Base-by-base conservation (phyloP, 192 early-diverging fungal species). In the Allomyces arbusculus region DNA sequence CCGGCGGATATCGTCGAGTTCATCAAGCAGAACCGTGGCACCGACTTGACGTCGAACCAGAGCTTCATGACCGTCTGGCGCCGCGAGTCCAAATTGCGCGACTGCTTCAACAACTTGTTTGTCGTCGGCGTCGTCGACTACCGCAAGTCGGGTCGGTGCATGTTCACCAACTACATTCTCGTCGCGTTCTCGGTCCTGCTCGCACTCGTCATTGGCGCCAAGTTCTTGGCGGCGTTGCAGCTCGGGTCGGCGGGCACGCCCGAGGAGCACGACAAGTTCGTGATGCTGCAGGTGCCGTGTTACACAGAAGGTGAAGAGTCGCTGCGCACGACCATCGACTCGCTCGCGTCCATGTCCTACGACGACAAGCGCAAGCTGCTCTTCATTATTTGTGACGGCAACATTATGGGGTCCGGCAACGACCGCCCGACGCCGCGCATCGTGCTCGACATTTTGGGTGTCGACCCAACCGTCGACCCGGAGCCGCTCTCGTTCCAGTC, bases 291-390 rank as follows among this genome's bases (percentile, higher is more conserved):
- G 63, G 87, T 89, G 14, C 85, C 87, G 4, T 90, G 88, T 75
- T 91, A 91, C 72, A 90, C 88, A 0, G 89, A 91, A 62, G 88
- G 84, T 24, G 89, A 91, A 68, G 81, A 76, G 10, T 90, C 88
- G 1, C 74, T 91, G 20, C 70, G 77, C 44, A 85, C 84, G 50
- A 91, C 89, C 0, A 76, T 91, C 24, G 78, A 88, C 44, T 91
- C 89, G 4, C 68, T 91, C 8, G 81, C 88, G 3, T 77, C 66
- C 1, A 67, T 87, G 63, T 68, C 81, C 10, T 91, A 91, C 68
- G 89, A 89, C 62, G 89, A 91, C 76, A 87, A 86, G 65, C 84
- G 85, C 69, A 91, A 89, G 69, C 70, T 91, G 7, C 61, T 91
- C 7, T 82, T 91, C 62, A 70, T 91, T 19, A 82, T 91, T 67